These are phyloP conservation scores for Taiozyma sp. DNA, from an alignment of 1,139 yeast genomes.

Conservation along the genomic window DNA sequence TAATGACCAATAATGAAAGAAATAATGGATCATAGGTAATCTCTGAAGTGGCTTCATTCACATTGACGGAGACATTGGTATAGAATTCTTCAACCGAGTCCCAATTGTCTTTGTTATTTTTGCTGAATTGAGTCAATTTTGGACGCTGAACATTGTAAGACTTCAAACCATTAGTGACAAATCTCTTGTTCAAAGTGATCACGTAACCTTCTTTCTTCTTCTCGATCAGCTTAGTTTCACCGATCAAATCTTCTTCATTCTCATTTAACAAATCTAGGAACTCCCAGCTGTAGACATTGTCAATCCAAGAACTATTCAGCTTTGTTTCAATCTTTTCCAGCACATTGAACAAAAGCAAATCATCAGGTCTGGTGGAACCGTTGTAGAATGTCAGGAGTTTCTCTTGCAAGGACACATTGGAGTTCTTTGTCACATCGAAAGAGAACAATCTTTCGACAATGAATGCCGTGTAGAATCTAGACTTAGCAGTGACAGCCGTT, in stretches of 20 bases:
- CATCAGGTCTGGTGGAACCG: slow-evolving; percentile 62
- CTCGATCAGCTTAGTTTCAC: slow-evolving; percentile 41
- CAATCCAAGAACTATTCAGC: slow-evolving; percentile 52
- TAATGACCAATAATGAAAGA: slow-evolving; percentile 48
- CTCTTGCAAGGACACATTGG: slow-evolving; percentile 43
- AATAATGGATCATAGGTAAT: slow-evolving; percentile 59
- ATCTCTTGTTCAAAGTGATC: slow-evolving; percentile 49
- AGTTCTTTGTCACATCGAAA: slow-evolving; percentile 41
- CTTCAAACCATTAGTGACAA: slow-evolving; percentile 45
- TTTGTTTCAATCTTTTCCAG: slow-evolving; percentile 53
- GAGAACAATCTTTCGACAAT: slow-evolving; percentile 42
- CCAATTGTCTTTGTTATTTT: slow-evolving; percentile 17
- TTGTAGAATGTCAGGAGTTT: slow-evolving; percentile 47
- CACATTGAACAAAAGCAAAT: slow-evolving; percentile 53
- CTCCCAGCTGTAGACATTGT: slow-evolving; percentile 62
- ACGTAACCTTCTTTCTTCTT: slow-evolving; percentile 46
- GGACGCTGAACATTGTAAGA: slow-evolving; percentile 29
- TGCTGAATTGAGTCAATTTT: slow-evolving; percentile 6
- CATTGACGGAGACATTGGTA: slow-evolving; percentile 10
- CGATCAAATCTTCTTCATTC: slow-evolving; percentile 40
- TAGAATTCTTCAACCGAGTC: slow-evolving; percentile 27
- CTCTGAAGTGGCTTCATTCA: slow-evolving; percentile 14
- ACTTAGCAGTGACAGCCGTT: slow-evolving; percentile 23
- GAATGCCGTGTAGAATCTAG: slow-evolving; percentile 40
- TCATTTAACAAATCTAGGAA: slow-evolving; percentile 39